Evolutionary conservation across 805 yeast genomes (phyloP), one percentile per base, ranked within the genome.

Genomic region (Ogataea methanolica): DNA sequence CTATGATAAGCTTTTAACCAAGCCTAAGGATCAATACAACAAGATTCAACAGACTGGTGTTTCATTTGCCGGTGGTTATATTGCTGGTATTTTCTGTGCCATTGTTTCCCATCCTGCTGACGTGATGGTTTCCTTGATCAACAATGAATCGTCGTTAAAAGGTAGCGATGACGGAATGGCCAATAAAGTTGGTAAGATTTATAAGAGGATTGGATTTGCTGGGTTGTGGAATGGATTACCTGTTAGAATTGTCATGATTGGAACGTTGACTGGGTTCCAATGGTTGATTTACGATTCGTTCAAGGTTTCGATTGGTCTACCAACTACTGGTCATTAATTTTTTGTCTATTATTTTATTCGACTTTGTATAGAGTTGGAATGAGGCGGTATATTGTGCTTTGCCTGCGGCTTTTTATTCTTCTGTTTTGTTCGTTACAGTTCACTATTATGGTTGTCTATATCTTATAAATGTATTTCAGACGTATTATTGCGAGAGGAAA

Each of bases 21-120:
- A 79, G 60, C 80, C 85, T 43, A 88, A 82, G 65, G 71, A 76
- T 21, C 82, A 87, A 49, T 88, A 87, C 74, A 72, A 88, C 12
- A 68, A 82, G 39, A 56, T 83, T 39, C 84, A 85, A 61, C 97
- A 94, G 70, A 92, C 97, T 21, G 96, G 97, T 44, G 96, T 94
- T 37, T 88, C 96, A 22, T 94, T 92, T 73, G 73, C 83, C 42
- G 97, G 96, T 68, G 98, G 99, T 66, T 92, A 92, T 72, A 79
- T 92, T 63, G 99, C 98, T 11, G 99, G 98, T 83, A 83, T 94
- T 47, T 80, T 91, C 73, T 92, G 97, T 75, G 98, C 99, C 7
- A 72, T 86, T 44, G 94, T 91, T 16, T 91, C 97, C 26, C 97
- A 94, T 68, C 99, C 99, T 19, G 98, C 98, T n/a, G 99, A 92